These are phyloP conservation scores for Alternaria incomplexa DNA, from an alignment of 2,329 filamentous ascomycete genomes.

Conservation along the genomic window DNA sequence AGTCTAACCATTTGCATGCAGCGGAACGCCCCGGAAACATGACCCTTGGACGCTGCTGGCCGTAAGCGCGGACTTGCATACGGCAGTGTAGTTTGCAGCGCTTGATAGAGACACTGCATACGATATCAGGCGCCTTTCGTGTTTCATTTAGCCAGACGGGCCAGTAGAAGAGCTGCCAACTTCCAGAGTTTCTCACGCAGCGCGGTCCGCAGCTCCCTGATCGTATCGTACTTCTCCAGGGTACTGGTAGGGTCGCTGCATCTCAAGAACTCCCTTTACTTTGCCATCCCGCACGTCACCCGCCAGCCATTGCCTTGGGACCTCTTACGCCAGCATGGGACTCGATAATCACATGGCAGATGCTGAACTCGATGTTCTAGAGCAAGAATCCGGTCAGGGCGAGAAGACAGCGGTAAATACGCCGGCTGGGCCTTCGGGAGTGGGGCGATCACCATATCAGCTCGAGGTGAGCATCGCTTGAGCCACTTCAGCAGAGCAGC, in stretches of 20 bases:
- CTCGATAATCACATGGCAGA: conserved; percentile 16
- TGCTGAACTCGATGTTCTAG: conserved; percentile 18
- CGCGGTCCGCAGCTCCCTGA: background rate
- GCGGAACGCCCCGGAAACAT: background rate
- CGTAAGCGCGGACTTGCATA: background rate
- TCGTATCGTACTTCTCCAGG: background rate
- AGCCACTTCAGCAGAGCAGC: background rate
- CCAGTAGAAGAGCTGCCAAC: background rate
- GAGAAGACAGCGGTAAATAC: conserved; percentile 9
- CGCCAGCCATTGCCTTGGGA: background rate
- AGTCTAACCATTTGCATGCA: background rate
- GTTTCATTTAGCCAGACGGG: background rate
- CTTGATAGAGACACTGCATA: background rate
- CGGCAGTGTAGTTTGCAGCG: background rate
- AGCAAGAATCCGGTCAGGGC: conserved; percentile 15
- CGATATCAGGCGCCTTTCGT: background rate
- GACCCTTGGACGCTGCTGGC: background rate
- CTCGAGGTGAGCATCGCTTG: conserved; percentile 17
- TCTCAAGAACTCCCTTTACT: background rate
- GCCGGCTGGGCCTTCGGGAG: background rate
- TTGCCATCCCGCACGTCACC: background rate
- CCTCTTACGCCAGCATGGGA: conserved; percentile 12
- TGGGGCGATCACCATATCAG: background rate
- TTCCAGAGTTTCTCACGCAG: background rate
- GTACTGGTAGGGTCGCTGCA: background rate